These are phyloP conservation scores for Daldinia caldariorum DNA, from an alignment of 495 filamentous ascomycete genomes.

Conservation along the genomic window DNA sequence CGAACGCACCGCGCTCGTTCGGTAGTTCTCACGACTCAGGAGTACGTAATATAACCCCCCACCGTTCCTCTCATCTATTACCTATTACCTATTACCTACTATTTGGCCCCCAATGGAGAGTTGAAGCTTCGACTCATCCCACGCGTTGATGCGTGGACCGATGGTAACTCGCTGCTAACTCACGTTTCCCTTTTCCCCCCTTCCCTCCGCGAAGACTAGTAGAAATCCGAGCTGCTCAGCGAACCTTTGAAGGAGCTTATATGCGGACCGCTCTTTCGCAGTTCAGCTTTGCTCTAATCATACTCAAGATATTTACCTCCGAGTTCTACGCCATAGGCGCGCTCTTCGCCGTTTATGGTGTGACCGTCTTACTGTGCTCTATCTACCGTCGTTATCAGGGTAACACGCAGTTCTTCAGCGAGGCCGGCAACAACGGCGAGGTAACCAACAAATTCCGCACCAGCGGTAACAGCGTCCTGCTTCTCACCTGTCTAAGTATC, in stretches of 20 bases:
- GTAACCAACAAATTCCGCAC: constrained; percentile 82
- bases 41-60: constrained; percentile 56
- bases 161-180: constrained; percentile 20
- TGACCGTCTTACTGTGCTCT: constrained; percentile 81
- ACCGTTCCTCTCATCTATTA: no score
- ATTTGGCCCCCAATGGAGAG: not conserved
- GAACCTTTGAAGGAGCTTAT: constrained; percentile 98
- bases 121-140: constrained; percentile 14
- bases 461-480: constrained; percentile 82
- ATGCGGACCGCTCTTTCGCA: constrained; percentile 92
- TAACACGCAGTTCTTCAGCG: constrained; percentile 91
- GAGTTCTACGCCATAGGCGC: constrained; percentile 96
- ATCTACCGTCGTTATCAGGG: constrained; percentile 86
- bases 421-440: constrained; percentile 67
- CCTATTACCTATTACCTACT: no score
- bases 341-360: constrained; percentile 89
- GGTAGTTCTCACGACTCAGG: constrained; percentile 79
- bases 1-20: constrained; percentile 86
- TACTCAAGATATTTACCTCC: constrained; percentile 94
- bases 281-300: constrained; percentile 92
- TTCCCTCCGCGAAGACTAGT: constrained; percentile 66
- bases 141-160: not conserved
- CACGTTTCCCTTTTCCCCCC: not conserved
- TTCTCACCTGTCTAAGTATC: constrained; percentile 82
- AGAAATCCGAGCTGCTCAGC: constrained; percentile 91